Evolutionary conservation across 2,329 filamentous ascomycete genomes (phyloP), one percentile per base, ranked within the genome.

Genomic region (Colletotrichum sp.): DNA sequence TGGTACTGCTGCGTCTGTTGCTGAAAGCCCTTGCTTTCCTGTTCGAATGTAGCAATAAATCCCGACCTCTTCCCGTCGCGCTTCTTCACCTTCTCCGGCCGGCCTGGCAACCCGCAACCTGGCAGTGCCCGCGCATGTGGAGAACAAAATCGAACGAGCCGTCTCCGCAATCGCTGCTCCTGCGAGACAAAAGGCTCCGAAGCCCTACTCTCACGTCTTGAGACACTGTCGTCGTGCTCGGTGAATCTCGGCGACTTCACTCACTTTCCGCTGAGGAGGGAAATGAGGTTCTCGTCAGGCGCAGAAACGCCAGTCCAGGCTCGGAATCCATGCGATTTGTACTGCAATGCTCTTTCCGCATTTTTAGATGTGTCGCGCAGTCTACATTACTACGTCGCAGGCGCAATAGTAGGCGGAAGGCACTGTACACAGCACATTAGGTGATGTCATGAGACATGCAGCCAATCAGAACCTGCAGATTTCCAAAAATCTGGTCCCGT

Each of bases 41-140:
- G 57, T 68, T 76, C 74, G n/a, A 74, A 76, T 64, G 6, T 63
- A 73, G 74, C 64, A 76, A 76, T 65, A 76, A 76, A 68, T 76
- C 21, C 70, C 74, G 74, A 73, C 13, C 16, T 26, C 18, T 57
- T 32, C 34, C 32, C 67, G 26, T 73, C 70, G 70, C 64, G 28
- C 39, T 26, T 65, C 44, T 30, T 75, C 36, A 49, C 72, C 67
- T 36, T n/a, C 49, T 39, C 36, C 36, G 26, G n/a, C 67, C 16
- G 59, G 57, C 28, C 62, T 55, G 55, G 13, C 32, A 67, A 64
- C 49, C 55, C 44, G 44, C 59, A 64, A 57, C 28, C 30, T 44
- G 65, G 28, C 65, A 57, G n/a, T 49, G 44, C 44, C 44, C 24
- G 68, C 26, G 18, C 18, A 26, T 71, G 59, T 64, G 68, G 68